A percentile compares a stretch with the other conserved stretches of the same genome.
Evolutionary conservation across 192 early-diverging fungal genomes (phyloP).

Genomic region (Chytriomyces sp.): DNA sequence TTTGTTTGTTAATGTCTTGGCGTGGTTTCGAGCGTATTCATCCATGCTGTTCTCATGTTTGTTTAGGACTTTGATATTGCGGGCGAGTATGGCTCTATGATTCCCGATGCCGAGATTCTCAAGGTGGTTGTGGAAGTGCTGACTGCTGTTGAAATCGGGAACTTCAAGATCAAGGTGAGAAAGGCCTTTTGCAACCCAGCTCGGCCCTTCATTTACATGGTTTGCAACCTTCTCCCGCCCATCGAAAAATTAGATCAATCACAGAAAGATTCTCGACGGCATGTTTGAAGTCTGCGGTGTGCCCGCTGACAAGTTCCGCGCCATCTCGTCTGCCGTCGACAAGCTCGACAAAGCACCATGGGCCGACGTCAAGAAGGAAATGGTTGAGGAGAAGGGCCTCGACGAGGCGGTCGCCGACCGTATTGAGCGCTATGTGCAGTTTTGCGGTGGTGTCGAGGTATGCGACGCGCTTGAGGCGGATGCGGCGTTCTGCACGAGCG

Average conservation of each 20-base stretch:
- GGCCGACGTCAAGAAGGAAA: slow-evolving; percentile 91
- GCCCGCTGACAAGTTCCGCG: slow-evolving; percentile 79
- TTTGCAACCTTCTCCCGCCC: neutral
- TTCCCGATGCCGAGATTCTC: slow-evolving; percentile 93
- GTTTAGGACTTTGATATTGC: slow-evolving; percentile 97
- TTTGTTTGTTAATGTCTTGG: neutral
- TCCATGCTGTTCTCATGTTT: neutral
- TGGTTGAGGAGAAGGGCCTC: slow-evolving; percentile 92
- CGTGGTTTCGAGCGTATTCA: neutral
- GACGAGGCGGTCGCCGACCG: slow-evolving; percentile 76
- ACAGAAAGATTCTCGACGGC: slow-evolving; percentile 96
- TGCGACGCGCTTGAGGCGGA: slow-evolving; percentile 71
- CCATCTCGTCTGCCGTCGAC: slow-evolving; percentile 96
- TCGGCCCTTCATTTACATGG: neutral
- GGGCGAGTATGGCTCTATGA: slow-evolving; percentile 90
- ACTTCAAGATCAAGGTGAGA: slow-evolving; percentile 84
- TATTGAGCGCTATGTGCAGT: slow-evolving; percentile 90
- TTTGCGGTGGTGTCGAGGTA: slow-evolving; percentile 75
- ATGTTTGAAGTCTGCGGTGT: slow-evolving; percentile 97
- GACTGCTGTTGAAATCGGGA: slow-evolving; percentile 75
- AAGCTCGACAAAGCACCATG: slow-evolving; percentile 97
- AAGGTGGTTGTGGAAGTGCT: slow-evolving; percentile 82
- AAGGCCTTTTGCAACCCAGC: neutral
- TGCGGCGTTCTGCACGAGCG: slow-evolving; percentile 64
- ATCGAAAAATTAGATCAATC: slow-evolving; percentile 71